These are phyloP conservation scores for Vitis amurensis DNA, from an alignment of 164 flowering plant genomes.

Conservation along the genomic window DNA sequence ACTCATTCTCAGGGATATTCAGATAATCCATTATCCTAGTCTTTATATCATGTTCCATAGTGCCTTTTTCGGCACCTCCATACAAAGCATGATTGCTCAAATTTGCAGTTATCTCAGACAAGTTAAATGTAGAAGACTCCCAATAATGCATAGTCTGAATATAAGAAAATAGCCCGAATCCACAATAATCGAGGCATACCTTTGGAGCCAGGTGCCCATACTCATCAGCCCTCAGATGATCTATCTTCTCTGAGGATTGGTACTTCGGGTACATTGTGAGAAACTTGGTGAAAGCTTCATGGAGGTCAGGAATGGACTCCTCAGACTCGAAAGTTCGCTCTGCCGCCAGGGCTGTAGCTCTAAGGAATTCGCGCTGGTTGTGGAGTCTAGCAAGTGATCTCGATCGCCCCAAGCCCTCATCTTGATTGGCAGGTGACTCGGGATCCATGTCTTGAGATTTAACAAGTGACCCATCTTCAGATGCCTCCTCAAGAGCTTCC, in stretches of 20 bases:
- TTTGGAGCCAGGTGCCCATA: conserved; percentile 68
- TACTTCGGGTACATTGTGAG: conserved; percentile 87
- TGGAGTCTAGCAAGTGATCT: conserved; percentile 78
- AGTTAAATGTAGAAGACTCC: conserved; percentile 85
- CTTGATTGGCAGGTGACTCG: conserved; percentile 46
- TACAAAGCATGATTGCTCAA: conserved; percentile 89
- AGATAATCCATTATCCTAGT: conserved; percentile 77
- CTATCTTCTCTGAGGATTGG: conserved; percentile 76
- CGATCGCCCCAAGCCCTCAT: conserved; percentile 64
- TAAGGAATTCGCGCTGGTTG: conserved; percentile 73
- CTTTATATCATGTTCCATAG: conserved; percentile 82
- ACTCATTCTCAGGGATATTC: conserved; percentile 89
- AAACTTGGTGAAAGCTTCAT: conserved; percentile 67
- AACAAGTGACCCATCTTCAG: conserved; percentile 81
- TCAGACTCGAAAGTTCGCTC: conserved; percentile 60
- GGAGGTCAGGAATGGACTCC: conserved; percentile 60
- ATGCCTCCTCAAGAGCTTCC: conserved; percentile 92
- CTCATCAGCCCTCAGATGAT: conserved; percentile 73
- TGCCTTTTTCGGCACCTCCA: conserved; percentile 87
- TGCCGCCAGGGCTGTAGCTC: conserved; percentile 80
- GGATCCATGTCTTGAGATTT: conserved; percentile 67
- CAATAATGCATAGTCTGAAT: conserved; percentile 72
- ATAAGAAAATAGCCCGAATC: conserved; percentile 85
- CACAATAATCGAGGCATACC: conserved; percentile 97
- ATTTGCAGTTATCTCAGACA: conserved; percentile 87